Percentiles rank a stretch among this genome's conserved stretches.
These are phyloP conservation scores for Schizothecium vesticola DNA, from an alignment of 495 filamentous ascomycete species.

Conservation along the genomic window DNA sequence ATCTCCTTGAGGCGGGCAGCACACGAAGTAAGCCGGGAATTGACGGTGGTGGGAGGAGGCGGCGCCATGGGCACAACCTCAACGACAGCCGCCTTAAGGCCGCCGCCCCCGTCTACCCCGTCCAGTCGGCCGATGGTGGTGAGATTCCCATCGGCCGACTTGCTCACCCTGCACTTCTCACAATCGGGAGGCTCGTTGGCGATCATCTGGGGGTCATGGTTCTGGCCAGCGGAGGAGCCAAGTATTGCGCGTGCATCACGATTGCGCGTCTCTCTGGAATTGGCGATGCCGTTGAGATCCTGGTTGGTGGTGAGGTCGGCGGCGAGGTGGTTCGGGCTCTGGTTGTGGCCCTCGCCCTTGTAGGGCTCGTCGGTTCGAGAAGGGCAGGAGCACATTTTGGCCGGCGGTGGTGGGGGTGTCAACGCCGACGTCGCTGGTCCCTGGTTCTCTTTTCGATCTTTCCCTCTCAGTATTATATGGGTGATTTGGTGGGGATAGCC, in stretches of 20 bases:
- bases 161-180: not conserved
- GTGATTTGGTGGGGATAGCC: not conserved
- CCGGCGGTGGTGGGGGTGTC: too few species aligned
- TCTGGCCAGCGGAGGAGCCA: not conserved
- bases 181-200: not conserved
- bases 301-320: conserved; percentile 53
- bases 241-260: conserved; percentile 6
- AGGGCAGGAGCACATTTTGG: conserved; percentile 42
- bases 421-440: not conserved
- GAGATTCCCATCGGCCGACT: not conserved
- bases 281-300: conserved; percentile 55
- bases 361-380: conserved; percentile 49
- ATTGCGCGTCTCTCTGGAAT: conserved; percentile 39
- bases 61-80: not conserved
- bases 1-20: conserved; percentile 28
- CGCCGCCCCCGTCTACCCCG: not conserved
- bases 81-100: not conserved
- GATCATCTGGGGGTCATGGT: conserved; percentile 1
- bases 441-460: not conserved
- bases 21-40: not conserved
- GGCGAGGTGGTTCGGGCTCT: conserved; percentile 50
- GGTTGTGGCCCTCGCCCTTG: conserved; percentile 49
- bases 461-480: not conserved
- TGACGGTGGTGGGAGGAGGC: not conserved
- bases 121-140: conserved; percentile 5